These are phyloP conservation scores for Metahyphopichia silvanorum DNA, from an alignment of 805 yeast genomes.

Conservation along the genomic window DNA sequence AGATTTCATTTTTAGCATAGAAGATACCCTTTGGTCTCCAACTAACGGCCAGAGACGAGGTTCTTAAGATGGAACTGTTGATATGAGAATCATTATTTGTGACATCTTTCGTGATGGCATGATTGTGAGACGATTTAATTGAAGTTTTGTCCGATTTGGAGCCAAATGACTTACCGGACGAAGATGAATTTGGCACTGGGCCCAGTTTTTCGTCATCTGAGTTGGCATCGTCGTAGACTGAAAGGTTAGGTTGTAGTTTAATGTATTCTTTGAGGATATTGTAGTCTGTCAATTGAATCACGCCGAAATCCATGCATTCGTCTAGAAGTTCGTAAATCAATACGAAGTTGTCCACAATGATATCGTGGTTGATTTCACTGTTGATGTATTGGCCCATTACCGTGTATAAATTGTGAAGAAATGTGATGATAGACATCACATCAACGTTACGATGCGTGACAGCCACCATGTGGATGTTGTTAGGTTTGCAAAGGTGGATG, in stretches of 20 bases:
- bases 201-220: constrained; percentile 5
- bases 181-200: constrained; percentile 8
- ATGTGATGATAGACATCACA: constrained; percentile 55
- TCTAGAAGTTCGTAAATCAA: constrained; percentile 80
- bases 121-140: constrained; percentile 37
- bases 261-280: constrained; percentile 76
- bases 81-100: constrained; percentile 27
- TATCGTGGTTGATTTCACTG: constrained; percentile 46
- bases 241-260: constrained; percentile 46
- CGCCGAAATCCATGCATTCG: constrained; percentile 86
- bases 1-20: constrained; percentile 42
- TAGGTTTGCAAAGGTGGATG: constrained; percentile 46
- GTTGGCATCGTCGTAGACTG: constrained; percentile 8
- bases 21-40: constrained; percentile 47
- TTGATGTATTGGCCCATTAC: constrained; percentile 22
- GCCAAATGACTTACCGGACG: constrained; percentile 7
- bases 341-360: constrained; percentile 68
- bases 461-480: constrained; percentile 41
- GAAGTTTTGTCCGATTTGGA: constrained; percentile 9
- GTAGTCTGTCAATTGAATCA: constrained; percentile 81
- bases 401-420: constrained; percentile 41
- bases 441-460: constrained; percentile 48
- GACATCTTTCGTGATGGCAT: constrained; percentile 31
- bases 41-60: constrained; percentile 59
- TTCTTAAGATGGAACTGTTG: constrained; percentile 70